Evolutionary conservation across 371 early-diverging fungal genomes (phyloP), one percentile per base, ranked within the genome.

Genomic region (Gilbertella persicaria): DNA sequence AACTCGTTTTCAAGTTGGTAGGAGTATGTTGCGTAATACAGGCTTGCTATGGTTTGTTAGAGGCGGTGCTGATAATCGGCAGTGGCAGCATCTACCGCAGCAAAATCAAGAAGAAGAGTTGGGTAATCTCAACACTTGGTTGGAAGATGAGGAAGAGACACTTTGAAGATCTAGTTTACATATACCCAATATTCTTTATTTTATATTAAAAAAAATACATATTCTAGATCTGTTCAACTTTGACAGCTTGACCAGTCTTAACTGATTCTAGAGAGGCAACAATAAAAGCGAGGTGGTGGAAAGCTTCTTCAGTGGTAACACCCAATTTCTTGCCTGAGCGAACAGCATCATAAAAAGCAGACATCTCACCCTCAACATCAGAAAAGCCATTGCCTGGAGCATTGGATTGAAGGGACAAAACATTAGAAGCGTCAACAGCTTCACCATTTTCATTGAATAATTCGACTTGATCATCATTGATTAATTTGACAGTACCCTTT

Each of bases 281-380:
- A 51, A 78, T 59, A 25, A 74, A 63, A 13, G 78, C 78, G 29
- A 78, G 57, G 49, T 74, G 73, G 44, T 74, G 71, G 55, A 69
- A 78, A 5, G 68, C 75, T 12, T 75, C 75, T 17, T 73, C 75
- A 3, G 53, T 51, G 10, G 66, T 47, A 3, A 78, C 60, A 25
- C 61, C 71, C 6, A 78, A 45, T 24, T 37, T 35, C 6, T 54
- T 68, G 17, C 52, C 56, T 21, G 58, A 23, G 16, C 73, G 66
- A 9, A 78, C 37, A 14, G 54, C 66, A 20, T 68, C 33, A 43
- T 72, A 69, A 21, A 78, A 47, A 24, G 71, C 68, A 50, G 57
- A 44, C 13, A 78, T 30, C 39, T 74, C 78, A 10, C 71, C 78
- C 45, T 78, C 78, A 6, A 78, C 75, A 57, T 78, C 78, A 16